A percentile compares a stretch with the other conserved stretches of the same genome.
Evolutionary conservation across 108 stramenopile species (phyloP).

Genomic region (Pseudonitzschia delicatissima): DNA sequence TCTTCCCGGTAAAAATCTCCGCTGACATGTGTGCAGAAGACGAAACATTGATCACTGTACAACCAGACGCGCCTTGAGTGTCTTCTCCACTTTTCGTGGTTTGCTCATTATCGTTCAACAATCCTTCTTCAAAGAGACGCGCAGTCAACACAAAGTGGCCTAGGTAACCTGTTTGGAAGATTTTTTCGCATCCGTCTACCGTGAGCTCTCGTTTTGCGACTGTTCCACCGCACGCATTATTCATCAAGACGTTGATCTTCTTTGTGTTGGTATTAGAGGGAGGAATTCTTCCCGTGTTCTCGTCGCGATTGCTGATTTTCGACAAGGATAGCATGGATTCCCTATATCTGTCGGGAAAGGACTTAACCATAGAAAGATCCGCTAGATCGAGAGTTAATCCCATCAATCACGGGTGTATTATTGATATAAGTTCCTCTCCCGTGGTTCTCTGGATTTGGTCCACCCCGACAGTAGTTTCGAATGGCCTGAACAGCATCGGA

Average conservation of each 20-base stretch:
- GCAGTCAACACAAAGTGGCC: constrained; percentile 78
- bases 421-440: neutral
- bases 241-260: constrained; percentile 10
- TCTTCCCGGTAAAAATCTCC: neutral
- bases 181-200: constrained; percentile 68
- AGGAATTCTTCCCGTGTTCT: neutral
- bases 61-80: neutral
- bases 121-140: constrained; percentile 28
- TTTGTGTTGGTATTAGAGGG: neutral
- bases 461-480: neutral
- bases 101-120: neutral
- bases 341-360: constrained; percentile 11
- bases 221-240: constrained; percentile 52
- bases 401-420: neutral
- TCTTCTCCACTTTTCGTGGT: neutral
- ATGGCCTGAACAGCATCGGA: constrained; percentile 18
- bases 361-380: neutral
- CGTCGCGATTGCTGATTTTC: neutral
- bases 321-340: constrained; percentile 1
- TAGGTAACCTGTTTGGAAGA: constrained; percentile 72
- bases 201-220: constrained; percentile 50
- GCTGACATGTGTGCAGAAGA: constrained; percentile 44
- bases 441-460: neutral
- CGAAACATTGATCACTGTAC: constrained; percentile 66
- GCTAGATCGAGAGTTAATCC: neutral